Base-by-base conservation (phyloP, 306 rosid genomes). In the Quercus engelmannii region DNA sequence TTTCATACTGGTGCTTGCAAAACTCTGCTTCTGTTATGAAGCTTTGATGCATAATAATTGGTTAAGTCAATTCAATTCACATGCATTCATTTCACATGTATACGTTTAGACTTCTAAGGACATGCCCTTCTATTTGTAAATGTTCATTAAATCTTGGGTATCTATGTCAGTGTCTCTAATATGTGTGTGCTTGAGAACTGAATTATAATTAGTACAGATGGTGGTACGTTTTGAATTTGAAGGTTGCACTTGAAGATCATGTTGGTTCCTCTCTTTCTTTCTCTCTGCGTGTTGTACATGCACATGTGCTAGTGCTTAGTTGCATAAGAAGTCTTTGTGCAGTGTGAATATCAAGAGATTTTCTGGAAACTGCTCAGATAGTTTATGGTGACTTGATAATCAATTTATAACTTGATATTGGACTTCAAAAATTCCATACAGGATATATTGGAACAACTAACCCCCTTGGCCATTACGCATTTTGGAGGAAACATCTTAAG, bases 361-460 rank as follows among this genome's bases (percentile, higher is more conserved):
- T 12, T 64, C 41, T 30, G 70, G 6, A 28, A 28, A 30, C 38
- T 28, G 4, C 41, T 7, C 23, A n/a, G 31, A 59, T 59, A 59
- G 43, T 64, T 64, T 30, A 4, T 46, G 21, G 58, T 64, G 52
- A 55, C 49, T 11, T 38, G 71, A 49, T 31, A 17, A 43, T 67
- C 69, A 75, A 14, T 52, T 63, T 77, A 38, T 35, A 28, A 38
- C 65, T 13, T 38, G 31, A 21, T 55, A 19, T 59, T 49, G 54
- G 54, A 49, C 54, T 49, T 49, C 41, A 55, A 74, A 70, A 43
- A 31, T 58, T 18, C 58, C 80, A 78, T 85, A 26, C 93, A 95
- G 99, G 98, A 90, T 85, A 93, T 90, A 85, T 82, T 95, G 90
- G 94, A 90, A 85, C 98, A 93, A 91, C 85, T 95, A 74, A 89